Percentiles rank a stretch among this genome's conserved stretches.
phyloP scores from a whole-genome alignment of 2,329 filamentous ascomycete genomes.

The Stagonosporopsis rhizophila region DNA sequence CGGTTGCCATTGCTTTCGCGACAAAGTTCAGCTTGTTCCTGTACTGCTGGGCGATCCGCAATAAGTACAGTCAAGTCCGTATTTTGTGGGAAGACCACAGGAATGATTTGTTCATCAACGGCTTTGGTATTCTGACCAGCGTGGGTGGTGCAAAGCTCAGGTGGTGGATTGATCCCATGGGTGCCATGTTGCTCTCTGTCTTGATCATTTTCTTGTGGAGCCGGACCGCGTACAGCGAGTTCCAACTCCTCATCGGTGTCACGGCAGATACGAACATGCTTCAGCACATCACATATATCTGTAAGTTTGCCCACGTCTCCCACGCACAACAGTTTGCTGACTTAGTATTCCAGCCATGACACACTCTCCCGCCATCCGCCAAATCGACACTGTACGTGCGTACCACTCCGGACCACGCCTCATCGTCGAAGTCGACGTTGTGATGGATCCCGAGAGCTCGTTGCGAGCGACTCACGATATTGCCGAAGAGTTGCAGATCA shows the following conservation, averaged over 20 bases:
- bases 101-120: constrained; percentile 97
- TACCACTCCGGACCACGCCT: constrained; percentile 89
- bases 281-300: constrained; percentile 95
- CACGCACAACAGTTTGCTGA: background rate
- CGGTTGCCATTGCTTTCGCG: constrained; percentile 80
- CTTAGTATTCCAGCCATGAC: constrained; percentile 67
- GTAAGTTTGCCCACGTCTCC: constrained; percentile 49
- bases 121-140: constrained; percentile 87
- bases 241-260: constrained; percentile 88
- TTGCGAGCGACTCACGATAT: constrained; percentile 87
- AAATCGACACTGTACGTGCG: constrained; percentile 93
- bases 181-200: constrained; percentile 81
- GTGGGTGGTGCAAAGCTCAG: constrained; percentile 86
- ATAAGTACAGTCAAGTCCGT: constrained; percentile 88
- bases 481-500: constrained; percentile 91
- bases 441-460: constrained; percentile 80
- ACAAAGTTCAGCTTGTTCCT: constrained; percentile 86
- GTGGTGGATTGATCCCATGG: constrained; percentile 96
- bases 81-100: constrained; percentile 97
- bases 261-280: constrained; percentile 84
- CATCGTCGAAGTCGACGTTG: constrained; percentile 94
- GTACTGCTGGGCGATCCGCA: constrained; percentile 90
- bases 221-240: constrained; percentile 84
- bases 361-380: constrained; percentile 77
- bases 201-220: constrained; percentile 84